A percentile compares a stretch with the other conserved stretches of the same genome.
Conservation (phyloP, 441 rosid genomes). For the Dalechampia spathulata region DNA sequence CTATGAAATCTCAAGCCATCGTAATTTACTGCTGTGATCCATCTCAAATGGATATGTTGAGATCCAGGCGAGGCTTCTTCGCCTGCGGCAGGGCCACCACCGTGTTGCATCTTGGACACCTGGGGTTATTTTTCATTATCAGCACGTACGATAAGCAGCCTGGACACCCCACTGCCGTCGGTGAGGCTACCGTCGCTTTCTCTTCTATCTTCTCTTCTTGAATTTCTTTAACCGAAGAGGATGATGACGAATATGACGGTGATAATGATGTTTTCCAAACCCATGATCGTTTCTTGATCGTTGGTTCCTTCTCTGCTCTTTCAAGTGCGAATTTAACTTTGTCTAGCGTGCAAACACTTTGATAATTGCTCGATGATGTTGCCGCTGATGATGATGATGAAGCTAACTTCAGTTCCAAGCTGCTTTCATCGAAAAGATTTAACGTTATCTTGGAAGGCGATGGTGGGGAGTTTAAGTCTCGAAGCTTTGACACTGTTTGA, state of each 20-base stretch:
- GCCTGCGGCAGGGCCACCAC: slow-evolving; percentile 40
- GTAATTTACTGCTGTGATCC: too few species aligned
- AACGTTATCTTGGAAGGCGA: slow-evolving; percentile 33
- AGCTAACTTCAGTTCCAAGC: slow-evolving; percentile 49
- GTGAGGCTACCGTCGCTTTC: slow-evolving; percentile 9
- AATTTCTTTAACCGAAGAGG: slow-evolving; percentile 28
- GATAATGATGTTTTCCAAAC: slow-evolving; percentile 29
- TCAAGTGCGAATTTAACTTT: slow-evolving; percentile 70
- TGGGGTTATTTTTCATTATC: slow-evolving; percentile 51
- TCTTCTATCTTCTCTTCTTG: slow-evolving; percentile 28
- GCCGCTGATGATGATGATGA: slow-evolving; percentile 26
- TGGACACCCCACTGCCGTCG: slow-evolving; percentile 71
- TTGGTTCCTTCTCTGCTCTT: slow-evolving; percentile 45
- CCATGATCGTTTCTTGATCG: slow-evolving; percentile 31
- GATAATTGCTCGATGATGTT: slow-evolving; percentile 21
- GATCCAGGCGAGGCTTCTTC: slow-evolving; percentile 81
- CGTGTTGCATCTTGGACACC: slow-evolving; percentile 71
- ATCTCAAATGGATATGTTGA: slow-evolving; percentile 60
- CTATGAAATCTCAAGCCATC: not conserved
- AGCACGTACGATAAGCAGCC: slow-evolving; percentile 70
- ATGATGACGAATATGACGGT: slow-evolving; percentile 33
- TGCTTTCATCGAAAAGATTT: slow-evolving; percentile 49
- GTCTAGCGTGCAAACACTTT: slow-evolving; percentile 82
- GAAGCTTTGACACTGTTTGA: slow-evolving; percentile 38
- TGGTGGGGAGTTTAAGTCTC: slow-evolving; percentile 67